These are phyloP conservation scores for Lumnitzera littorea DNA, from an alignment of 345 rosid species.

Conservation along the genomic window DNA sequence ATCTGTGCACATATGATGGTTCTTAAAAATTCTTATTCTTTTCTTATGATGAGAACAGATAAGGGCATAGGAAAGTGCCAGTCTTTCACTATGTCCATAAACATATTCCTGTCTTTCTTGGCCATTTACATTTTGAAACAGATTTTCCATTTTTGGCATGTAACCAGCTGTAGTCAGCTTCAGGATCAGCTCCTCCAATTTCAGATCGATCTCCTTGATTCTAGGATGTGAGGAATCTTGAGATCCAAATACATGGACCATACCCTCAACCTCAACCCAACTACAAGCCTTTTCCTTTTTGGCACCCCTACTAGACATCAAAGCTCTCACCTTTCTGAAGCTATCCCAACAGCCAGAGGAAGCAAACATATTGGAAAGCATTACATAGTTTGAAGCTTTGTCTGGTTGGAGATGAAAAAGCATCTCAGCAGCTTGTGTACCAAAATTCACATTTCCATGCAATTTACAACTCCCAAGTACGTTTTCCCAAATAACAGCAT, in stretches of 20 bases:
- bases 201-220: slow-evolving; percentile 1
- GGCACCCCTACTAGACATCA: slow-evolving; percentile 7
- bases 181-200: slow-evolving; percentile 6
- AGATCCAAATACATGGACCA: slow-evolving; percentile 3
- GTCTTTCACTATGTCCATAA: slow-evolving; percentile 8
- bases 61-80: slow-evolving; percentile 6
- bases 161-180: background rate
- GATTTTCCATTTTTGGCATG: background rate
- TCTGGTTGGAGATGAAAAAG: slow-evolving; percentile 10
- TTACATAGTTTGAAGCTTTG: slow-evolving; percentile 7
- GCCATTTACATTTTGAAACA: slow-evolving; percentile 8
- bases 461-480: slow-evolving; percentile 5
- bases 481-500: slow-evolving; percentile 6
- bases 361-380: slow-evolving; percentile 7
- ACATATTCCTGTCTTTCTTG: slow-evolving; percentile 4
- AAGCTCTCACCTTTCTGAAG: slow-evolving; percentile 2
- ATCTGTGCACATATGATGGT: slow-evolving; percentile 6
- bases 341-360: background rate
- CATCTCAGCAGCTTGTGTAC: slow-evolving; percentile 4
- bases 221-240: slow-evolving; percentile 7
- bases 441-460: slow-evolving; percentile 7
- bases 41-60: background rate
- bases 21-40: slow-evolving; percentile 9
- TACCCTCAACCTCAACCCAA: slow-evolving; percentile 9
- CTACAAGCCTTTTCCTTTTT: slow-evolving; percentile 10